Conservation (phyloP, 768 basidiomycete genomes). For the Boletus huronensis region DNA sequence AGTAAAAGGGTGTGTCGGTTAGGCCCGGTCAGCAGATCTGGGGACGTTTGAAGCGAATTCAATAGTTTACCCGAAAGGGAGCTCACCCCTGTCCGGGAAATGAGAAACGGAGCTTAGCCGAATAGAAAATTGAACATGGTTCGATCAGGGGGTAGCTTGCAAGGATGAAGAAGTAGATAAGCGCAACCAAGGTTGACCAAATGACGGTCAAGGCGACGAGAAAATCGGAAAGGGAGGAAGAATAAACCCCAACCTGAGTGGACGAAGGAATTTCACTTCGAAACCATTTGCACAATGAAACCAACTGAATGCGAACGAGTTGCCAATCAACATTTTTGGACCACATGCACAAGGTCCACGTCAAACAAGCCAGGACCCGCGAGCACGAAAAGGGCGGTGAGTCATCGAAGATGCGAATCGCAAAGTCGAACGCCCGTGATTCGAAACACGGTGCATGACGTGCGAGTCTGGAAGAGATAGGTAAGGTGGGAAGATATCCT, state of each 20-base stretch:
- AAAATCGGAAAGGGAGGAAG: background rate
- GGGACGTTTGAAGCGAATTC: background rate
- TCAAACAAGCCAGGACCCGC: background rate
- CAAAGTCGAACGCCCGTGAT: background rate
- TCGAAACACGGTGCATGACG: background rate
- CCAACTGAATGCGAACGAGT: background rate
- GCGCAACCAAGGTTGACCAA: background rate
- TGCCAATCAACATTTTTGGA: background rate
- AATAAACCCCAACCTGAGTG: background rate
- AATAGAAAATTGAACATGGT: background rate
- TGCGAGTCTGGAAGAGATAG: background rate
- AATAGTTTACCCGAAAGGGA: background rate
- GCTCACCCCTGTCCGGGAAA: too few relatives aligned
- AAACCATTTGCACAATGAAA: background rate
- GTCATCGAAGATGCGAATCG: background rate
- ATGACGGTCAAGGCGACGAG: background rate
- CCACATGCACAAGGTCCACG: background rate
- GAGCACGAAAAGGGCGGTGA: background rate
- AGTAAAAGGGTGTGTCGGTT: background rate
- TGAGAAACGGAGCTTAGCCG: background rate
- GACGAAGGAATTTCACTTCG: background rate
- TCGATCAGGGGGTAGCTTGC: background rate
- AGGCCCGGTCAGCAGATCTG: background rate
- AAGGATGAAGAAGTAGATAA: background rate
- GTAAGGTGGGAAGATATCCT: background rate